A percentile compares a stretch with the other conserved stretches of the same genome.
phyloP scores from a whole-genome alignment of 75 land plant species.

The Isoetes taiwanensis region DNA sequence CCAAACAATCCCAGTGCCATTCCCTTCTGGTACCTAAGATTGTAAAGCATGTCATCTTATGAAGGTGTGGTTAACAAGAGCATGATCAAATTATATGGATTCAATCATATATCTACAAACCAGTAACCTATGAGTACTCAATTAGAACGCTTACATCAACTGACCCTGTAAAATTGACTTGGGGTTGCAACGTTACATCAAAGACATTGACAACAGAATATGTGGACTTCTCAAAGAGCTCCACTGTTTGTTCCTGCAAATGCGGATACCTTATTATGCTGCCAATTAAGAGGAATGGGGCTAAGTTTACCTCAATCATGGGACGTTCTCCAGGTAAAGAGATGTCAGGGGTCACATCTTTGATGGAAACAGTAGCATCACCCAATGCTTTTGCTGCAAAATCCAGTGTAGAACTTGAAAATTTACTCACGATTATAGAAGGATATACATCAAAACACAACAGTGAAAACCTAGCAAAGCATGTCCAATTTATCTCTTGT shows the following conservation, averaged over 20 bases:
- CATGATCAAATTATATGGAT: too few species aligned
- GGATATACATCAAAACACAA: too few species aligned
- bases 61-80: too few species aligned
- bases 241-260: conserved; percentile 55
- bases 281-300: too few species aligned
- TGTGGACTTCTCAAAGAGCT: conserved; percentile 73
- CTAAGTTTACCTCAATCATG: conserved; percentile 47
- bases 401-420: too few species aligned
- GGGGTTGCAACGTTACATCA: conserved; percentile 72
- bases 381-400: conserved; percentile 67
- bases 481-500: too few species aligned
- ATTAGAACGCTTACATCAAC: conserved; percentile 56
- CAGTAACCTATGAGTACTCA: too few species aligned
- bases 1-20: conserved; percentile 96
- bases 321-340: conserved; percentile 44
- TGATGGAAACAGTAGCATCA: conserved; percentile 57
- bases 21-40: conserved; percentile 85
- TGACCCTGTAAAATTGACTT: conserved; percentile 74
- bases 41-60: conserved; percentile 1
- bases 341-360: conserved; percentile 68
- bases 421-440: too few species aligned
- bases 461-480: too few species aligned
- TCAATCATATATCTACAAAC: too few species aligned
- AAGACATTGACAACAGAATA: conserved; percentile 89
- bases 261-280: too few species aligned